Percentiles rank a stretch among this genome's conserved stretches.
These are phyloP conservation scores for Fraxinus sp. DNA, from an alignment of 305 asterid species.

Conservation along the genomic window DNA sequence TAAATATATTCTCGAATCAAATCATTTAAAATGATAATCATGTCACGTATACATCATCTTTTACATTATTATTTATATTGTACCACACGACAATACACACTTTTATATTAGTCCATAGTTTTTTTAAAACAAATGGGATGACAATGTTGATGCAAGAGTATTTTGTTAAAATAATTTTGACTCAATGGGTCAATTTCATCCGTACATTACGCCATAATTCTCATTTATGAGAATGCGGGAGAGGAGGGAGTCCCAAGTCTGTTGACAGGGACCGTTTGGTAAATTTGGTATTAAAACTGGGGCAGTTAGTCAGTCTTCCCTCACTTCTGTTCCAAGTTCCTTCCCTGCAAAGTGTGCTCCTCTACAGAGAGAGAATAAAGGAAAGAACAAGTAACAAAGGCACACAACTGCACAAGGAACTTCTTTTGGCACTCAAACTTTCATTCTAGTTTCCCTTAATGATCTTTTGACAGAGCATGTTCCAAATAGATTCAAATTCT, in stretches of 20 bases:
- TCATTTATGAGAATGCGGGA: background rate
- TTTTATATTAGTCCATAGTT: too few species aligned
- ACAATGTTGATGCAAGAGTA: background rate
- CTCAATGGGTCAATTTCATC: background rate
- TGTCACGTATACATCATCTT: too few species aligned
- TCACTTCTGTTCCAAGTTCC: conserved; percentile 77
- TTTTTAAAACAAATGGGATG: background rate
- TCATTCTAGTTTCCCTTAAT: conserved; percentile 14
- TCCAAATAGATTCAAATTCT: conserved; percentile 23
- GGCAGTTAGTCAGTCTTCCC: conserved; percentile 60
- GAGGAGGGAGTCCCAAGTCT: conserved; percentile 4
- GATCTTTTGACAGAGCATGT: conserved; percentile 26
- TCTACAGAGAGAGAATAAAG: conserved; percentile 18
- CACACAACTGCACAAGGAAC: conserved; percentile 21
- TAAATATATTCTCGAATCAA: background rate
- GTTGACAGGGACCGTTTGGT: conserved; percentile 60
- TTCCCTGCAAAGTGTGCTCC: conserved; percentile 83
- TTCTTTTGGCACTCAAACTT: conserved; percentile 21
- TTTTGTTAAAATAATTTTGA: background rate
- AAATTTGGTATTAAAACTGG: conserved; percentile 34
- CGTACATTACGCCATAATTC: background rate
- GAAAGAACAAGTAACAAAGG: conserved; percentile 47
- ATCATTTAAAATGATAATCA: background rate
- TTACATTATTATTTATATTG: too few species aligned
- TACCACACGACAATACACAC: background rate